Evolutionary conservation across 2,329 filamentous ascomycete genomes (phyloP).

Genomic region (Aspergillus fischeri): DNA sequence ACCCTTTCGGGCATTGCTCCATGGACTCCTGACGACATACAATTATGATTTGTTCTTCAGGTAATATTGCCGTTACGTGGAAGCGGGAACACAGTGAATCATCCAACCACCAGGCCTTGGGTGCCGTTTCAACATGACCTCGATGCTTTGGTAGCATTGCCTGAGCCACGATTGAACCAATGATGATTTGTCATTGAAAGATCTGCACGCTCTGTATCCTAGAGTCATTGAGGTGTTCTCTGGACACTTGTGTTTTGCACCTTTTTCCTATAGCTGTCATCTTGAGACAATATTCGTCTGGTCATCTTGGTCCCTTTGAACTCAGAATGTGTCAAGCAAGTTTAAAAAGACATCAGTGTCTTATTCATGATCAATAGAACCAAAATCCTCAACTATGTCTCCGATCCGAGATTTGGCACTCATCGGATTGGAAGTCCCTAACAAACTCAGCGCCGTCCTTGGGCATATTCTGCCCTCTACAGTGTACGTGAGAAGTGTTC

Average conservation of each 20-base stretch:
- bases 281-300: not conserved
- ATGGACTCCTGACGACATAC: not conserved
- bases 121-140: not conserved
- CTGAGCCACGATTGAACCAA: not conserved
- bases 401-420: constrained; percentile 6
- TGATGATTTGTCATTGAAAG: not conserved
- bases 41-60: not conserved
- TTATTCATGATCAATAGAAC: not conserved
- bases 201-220: not conserved
- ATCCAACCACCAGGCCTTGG: not conserved
- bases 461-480: constrained; percentile 30
- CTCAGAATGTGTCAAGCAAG: not conserved
- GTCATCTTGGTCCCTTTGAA: not conserved
- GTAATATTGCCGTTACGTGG: not conserved
- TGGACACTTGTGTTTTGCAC: not conserved
- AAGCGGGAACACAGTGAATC: not conserved
- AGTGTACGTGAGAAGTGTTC: constrained; percentile 25
- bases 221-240: not conserved
- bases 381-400: constrained; percentile 8
- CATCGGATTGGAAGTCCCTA: constrained; percentile 14
- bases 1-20: not conserved
- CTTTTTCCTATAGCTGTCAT: not conserved
- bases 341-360: not conserved
- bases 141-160: not conserved
- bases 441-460: constrained; percentile 26